Conservation (phyloP, 306 rosid genomes). For the Quercus mongolica region DNA sequence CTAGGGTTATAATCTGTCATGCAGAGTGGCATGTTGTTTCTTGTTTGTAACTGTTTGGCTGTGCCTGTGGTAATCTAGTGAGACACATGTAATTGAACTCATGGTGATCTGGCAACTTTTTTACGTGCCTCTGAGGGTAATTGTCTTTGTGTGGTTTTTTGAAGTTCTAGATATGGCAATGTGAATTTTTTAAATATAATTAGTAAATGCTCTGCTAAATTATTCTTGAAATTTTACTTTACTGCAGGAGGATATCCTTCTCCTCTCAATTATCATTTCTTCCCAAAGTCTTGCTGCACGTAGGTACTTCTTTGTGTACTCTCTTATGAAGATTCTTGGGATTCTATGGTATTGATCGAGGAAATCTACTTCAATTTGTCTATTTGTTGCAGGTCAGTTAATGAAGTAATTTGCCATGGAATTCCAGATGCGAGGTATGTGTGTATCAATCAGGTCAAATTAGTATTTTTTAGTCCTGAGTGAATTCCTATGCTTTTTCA, state of each 20-base stretch:
- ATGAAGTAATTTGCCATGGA: constrained; percentile 98
- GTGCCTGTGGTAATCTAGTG: neutral
- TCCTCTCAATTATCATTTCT: constrained; percentile 84
- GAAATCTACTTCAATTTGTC: constrained; percentile 5
- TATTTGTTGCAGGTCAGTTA: constrained; percentile 72
- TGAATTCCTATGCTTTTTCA: neutral
- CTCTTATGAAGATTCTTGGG: neutral
- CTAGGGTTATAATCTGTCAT: neutral
- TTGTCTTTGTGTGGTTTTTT: neutral
- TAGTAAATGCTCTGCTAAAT: neutral
- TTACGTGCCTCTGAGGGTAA: no score
- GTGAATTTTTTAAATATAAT: neutral
- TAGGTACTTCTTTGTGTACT: constrained; percentile 59
- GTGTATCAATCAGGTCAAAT: neutral
- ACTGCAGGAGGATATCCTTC: constrained; percentile 93
- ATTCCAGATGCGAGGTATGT: constrained; percentile 94
- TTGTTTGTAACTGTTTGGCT: neutral
- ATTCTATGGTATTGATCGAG: constrained; percentile 17
- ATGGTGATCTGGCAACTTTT: neutral
- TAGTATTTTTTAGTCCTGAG: neutral
- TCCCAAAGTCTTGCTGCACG: constrained; percentile 99
- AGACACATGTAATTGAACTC: neutral
- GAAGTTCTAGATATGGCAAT: neutral
- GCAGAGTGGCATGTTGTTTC: neutral
- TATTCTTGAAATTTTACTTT: constrained; percentile 14